Conservation (phyloP, 2,329 filamentous ascomycete species). For the Fusarium buxicola region DNA sequence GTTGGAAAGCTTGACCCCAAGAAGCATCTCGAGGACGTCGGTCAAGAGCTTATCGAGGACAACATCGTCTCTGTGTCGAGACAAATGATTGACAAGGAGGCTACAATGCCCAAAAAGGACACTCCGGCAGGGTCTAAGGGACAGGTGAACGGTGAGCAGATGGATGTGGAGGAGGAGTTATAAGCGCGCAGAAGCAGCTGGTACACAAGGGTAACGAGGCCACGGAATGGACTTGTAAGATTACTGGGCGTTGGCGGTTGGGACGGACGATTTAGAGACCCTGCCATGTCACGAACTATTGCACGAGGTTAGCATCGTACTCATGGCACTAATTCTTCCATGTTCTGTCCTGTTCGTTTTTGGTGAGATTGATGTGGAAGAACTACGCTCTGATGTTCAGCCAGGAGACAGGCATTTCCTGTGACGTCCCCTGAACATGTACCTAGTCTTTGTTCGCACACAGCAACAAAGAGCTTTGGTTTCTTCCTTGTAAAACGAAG, state of each 20-base stretch:
- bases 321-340: slow-evolving; percentile 38
- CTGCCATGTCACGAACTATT: slow-evolving; percentile 43
- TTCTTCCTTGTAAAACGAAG: background rate
- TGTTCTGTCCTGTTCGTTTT: slow-evolving; percentile 5
- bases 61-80: slow-evolving; percentile 98
- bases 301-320: slow-evolving; percentile 40
- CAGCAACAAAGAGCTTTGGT: slow-evolving; percentile 3
- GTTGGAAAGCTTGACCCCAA: slow-evolving; percentile 99
- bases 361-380: background rate
- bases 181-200: slow-evolving; percentile 40
- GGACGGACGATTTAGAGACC: slow-evolving; percentile 46
- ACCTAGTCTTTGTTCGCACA: background rate
- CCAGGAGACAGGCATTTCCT: background rate
- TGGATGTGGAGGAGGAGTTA: slow-evolving; percentile 76
- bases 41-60: slow-evolving; percentile 97
- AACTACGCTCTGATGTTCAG: slow-evolving; percentile 8
- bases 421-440: slow-evolving; percentile 13
- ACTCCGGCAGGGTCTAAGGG: slow-evolving; percentile 59
- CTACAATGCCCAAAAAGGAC: slow-evolving; percentile 84
- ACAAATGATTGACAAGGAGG: slow-evolving; percentile 99
- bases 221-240: slow-evolving; percentile 48
- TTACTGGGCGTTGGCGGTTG: slow-evolving; percentile 49
- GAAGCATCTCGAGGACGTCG: slow-evolving; percentile 98
- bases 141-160: slow-evolving; percentile 66
- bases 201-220: slow-evolving; percentile 28